Evolutionary conservation across 148 eudicot species (phyloP).

Genomic region (Silene latifolia): DNA sequence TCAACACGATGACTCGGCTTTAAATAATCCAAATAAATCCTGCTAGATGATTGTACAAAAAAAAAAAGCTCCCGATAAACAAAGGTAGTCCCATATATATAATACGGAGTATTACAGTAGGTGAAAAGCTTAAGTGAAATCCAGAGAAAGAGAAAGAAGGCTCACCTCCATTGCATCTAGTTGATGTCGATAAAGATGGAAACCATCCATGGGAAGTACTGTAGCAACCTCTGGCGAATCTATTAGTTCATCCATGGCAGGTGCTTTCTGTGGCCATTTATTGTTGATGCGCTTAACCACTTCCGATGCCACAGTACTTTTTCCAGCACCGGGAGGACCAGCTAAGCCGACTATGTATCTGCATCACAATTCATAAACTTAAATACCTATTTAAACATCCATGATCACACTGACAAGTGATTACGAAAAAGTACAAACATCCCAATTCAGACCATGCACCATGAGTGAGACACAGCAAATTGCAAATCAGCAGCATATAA

Average conservation of each 20-base stretch:
- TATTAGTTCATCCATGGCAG: slow-evolving; percentile 56
- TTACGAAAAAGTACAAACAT: not conserved
- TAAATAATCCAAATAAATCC: not conserved
- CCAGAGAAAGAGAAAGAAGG: slow-evolving; percentile 7
- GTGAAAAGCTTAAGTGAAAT: not conserved
- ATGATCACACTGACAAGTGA: not conserved
- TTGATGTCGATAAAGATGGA: slow-evolving; percentile 93
- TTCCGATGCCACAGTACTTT: slow-evolving; percentile 84
- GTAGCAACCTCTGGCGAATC: slow-evolving; percentile 67
- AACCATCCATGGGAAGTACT: slow-evolving; percentile 97
- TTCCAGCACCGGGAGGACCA: slow-evolving; percentile 99
- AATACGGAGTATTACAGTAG: not conserved
- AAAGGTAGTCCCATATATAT: too few species aligned
- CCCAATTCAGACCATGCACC: not conserved
- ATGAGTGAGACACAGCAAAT: not conserved
- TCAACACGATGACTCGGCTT: not conserved
- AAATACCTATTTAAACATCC: not conserved
- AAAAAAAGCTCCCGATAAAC: too few species aligned
- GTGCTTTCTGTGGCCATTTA: slow-evolving; percentile 68
- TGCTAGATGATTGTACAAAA: too few species aligned
- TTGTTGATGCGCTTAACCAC: slow-evolving; percentile 73
- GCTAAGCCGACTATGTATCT: slow-evolving; percentile 91
- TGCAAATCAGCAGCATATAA: not conserved
- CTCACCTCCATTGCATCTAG: slow-evolving; percentile 91
- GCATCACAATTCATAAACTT: slow-evolving; percentile 25